Evolutionary conservation across 345 rosid species (phyloP), one percentile per base, ranked within the genome.

Genomic region (Stellera chamaejasme): DNA sequence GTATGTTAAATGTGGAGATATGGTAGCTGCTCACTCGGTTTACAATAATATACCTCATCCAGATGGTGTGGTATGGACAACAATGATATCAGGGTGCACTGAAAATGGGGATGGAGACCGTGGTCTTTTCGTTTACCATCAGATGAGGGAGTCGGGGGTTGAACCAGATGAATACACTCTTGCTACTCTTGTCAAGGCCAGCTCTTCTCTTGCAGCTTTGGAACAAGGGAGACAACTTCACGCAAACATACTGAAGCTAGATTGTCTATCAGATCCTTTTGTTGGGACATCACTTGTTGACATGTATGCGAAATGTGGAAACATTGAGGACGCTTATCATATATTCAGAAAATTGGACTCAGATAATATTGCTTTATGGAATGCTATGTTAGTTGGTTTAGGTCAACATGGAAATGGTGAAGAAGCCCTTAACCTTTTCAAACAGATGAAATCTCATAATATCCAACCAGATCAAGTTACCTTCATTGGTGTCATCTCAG

Each of bases 271-370:
- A 10, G 85, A 75, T 61, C 59, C 74, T 27, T 76, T 71, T 42
- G 75, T 85, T 48, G 78, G 64, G 41, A 82, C 84, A 52, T 76
- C 85, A 28, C 78, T 85, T 19, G 65, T 82, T 13, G 83, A 82
- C 62, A 82, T 85, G 89, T 85, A 85, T 73, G 85, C 83, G 10
- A 85, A 85, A 68, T 82, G 89, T 8, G 87, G 89, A 14, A 65
- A 58, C 70, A 79, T 85, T 50, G 77, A 79, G 52, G 80, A 76
- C 42, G 84, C 87, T 11, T 77, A 72, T 52, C 10, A 27, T 39
- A 68, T 77, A 43, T 82, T 82, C 68, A 75, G 52, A 66, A 67
- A 61, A 60, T 71, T 78, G 62, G 50, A 73, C 2, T 43, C 50
- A 42, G 64, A 73, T 41, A 75, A 68, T 59, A 61, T 66, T 50